A percentile compares a stretch with the other conserved stretches of the same genome.
Conservation (phyloP, 2,329 filamentous ascomycete genomes). For the Akanthomyces uredinophilus region DNA sequence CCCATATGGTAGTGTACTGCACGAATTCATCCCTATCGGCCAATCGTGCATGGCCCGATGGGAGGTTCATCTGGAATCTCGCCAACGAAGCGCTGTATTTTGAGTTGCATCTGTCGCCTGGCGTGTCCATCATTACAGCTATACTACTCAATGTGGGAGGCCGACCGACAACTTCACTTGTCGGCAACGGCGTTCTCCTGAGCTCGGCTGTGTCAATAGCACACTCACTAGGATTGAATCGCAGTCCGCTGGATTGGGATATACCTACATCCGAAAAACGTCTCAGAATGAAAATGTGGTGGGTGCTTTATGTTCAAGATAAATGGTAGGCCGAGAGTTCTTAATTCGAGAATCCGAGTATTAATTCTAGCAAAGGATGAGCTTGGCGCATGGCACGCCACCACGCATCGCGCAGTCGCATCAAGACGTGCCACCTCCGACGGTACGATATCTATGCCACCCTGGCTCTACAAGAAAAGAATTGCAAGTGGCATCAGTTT, state of each 20-base stretch:
- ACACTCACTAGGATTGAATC: slow-evolving; percentile 50
- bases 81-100: slow-evolving; percentile 55
- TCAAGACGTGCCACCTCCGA: slow-evolving; percentile 44
- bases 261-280: slow-evolving; percentile 46
- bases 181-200: slow-evolving; percentile 49
- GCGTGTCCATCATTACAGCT: slow-evolving; percentile 53
- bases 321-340: slow-evolving; percentile 38
- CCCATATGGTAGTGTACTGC: slow-evolving; percentile 55
- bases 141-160: slow-evolving; percentile 56
- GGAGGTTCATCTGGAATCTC: slow-evolving; percentile 57
- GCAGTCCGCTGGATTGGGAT: slow-evolving; percentile 47
- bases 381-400: slow-evolving; percentile 49
- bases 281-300: slow-evolving; percentile 51
- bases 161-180: slow-evolving; percentile 54
- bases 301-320: slow-evolving; percentile 50
- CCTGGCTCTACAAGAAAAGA: slow-evolving; percentile 16
- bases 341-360: background rate
- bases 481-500: slow-evolving; percentile 31
- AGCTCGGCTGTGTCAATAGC: slow-evolving; percentile 48
- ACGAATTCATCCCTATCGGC: slow-evolving; percentile 33
- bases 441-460: slow-evolving; percentile 29
- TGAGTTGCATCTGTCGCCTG: slow-evolving; percentile 53
- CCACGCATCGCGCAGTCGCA: slow-evolving; percentile 40
- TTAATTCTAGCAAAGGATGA: slow-evolving; percentile 34
- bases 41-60: slow-evolving; percentile 42